These are phyloP conservation scores for Mortierella sp. DNA, from an alignment of 371 early-diverging fungal species.

Conservation along the genomic window DNA sequence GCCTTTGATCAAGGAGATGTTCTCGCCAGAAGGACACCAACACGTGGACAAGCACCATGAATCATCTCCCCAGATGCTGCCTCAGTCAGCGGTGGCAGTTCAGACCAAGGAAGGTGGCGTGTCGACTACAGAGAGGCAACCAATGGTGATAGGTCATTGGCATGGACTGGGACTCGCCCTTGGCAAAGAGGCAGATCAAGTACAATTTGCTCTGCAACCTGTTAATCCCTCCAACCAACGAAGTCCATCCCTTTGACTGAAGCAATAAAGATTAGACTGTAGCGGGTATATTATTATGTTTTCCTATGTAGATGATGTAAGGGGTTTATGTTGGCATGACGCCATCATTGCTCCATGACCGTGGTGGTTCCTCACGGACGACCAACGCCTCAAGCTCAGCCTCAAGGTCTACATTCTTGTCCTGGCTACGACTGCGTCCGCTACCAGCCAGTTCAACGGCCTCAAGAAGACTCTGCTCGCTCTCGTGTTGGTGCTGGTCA, in stretches of 20 bases:
- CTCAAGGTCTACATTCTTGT: constrained; percentile 19
- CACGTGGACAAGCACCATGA: neutral
- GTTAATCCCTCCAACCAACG: neutral
- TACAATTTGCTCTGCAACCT: neutral
- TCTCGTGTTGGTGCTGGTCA: neutral
- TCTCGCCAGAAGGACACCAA: neutral
- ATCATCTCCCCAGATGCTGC: neutral
- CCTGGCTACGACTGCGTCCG: neutral
- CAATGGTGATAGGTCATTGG: neutral
- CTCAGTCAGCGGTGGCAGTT: neutral
- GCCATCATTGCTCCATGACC: neutral
- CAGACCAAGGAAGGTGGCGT: neutral
- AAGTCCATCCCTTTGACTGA: neutral
- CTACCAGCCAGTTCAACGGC: neutral
- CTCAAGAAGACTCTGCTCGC: constrained; percentile 4
- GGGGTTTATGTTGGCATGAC: neutral
- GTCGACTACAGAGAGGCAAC: neutral
- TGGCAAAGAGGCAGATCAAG: neutral
- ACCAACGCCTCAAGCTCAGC: constrained; percentile 23
- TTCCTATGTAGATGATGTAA: neutral
- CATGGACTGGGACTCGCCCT: neutral
- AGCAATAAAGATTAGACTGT: neutral
- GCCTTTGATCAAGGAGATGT: neutral
- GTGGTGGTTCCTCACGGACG: constrained; percentile 16
- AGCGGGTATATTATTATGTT: neutral